phyloP scores from a whole-genome alignment of 257 asterid species.

The Fraxinus quadrangulata region DNA sequence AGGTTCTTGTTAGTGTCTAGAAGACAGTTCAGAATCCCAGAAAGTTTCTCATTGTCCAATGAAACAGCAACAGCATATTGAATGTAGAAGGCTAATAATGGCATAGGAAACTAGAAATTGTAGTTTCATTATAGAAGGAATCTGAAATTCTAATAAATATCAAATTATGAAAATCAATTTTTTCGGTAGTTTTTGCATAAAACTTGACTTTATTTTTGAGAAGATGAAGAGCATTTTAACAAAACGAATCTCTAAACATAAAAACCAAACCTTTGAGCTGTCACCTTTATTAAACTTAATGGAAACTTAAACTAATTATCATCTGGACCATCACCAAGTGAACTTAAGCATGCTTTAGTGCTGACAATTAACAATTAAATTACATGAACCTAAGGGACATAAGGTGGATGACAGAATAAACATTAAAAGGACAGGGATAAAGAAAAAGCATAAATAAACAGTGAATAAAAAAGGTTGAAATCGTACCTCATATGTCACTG shows the following conservation, averaged over 20 bases:
- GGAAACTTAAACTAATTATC: not conserved
- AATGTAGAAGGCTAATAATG: too few species aligned
- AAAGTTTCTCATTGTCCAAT: not conserved
- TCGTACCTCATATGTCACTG: constrained; percentile 80
- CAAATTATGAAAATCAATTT: not conserved
- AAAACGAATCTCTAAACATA: too few species aligned
- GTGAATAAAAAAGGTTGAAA: not conserved
- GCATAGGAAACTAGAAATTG: too few species aligned
- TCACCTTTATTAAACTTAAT: not conserved
- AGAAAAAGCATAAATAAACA: constrained; percentile 5
- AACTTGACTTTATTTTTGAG: too few species aligned
- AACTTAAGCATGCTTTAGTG: too few species aligned
- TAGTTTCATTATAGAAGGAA: not conserved
- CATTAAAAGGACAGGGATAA: not conserved
- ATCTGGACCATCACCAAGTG: not conserved
- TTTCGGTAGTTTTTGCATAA: not conserved
- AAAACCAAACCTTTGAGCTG: not conserved
- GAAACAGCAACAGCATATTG: not conserved
- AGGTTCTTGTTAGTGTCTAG: not conserved
- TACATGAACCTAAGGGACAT: not conserved
- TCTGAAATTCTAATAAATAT: not conserved
- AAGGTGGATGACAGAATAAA: not conserved
- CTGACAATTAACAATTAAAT: not conserved
- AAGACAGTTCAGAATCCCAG: not conserved
- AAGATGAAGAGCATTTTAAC: not conserved